Evolutionary conservation across 164 flowering plant genomes (phyloP).

Genomic region (Warburgia ugandensis): DNA sequence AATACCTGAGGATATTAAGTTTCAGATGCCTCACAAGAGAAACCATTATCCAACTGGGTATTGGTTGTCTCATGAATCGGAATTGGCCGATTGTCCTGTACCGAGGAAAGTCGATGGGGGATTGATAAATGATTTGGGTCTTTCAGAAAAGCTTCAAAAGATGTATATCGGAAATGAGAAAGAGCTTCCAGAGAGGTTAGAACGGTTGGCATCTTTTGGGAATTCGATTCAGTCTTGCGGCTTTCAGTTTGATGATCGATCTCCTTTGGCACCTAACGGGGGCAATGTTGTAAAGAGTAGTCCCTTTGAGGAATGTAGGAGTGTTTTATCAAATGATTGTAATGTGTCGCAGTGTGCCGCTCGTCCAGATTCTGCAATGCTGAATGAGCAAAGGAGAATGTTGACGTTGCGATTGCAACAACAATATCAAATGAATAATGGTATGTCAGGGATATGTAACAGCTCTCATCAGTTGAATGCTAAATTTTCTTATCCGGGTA

Average conservation of each 20-base stretch:
- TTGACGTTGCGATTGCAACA: conserved; percentile 15
- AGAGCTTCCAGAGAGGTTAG: conserved; percentile 4
- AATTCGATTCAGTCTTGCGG: conserved; percentile 13
- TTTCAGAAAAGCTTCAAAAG: conserved; percentile 22
- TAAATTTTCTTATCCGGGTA: conserved; percentile 5
- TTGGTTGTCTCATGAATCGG: conserved; percentile 11
- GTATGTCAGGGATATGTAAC: conserved; percentile 5
- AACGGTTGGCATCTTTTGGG: not conserved
- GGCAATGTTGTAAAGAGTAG: conserved; percentile 15
- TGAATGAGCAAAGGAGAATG: conserved; percentile 7
- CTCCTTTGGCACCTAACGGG: not conserved
- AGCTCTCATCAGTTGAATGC: conserved; percentile 9
- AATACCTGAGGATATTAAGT: conserved; percentile 13
- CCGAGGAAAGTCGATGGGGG: conserved; percentile 14
- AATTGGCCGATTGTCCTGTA: conserved; percentile 12
- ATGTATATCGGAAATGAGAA: conserved; percentile 24
- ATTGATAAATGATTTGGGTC: conserved; percentile 17
- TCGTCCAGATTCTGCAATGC: not conserved
- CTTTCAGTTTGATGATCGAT: conserved; percentile 11
- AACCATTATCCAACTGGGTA: conserved; percentile 14
- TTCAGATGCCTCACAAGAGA: conserved; percentile 6
- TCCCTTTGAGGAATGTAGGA: conserved; percentile 12
- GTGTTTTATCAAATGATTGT: conserved; percentile 10
- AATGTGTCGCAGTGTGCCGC: not conserved
- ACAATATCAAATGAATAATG: conserved; percentile 11